These are phyloP conservation scores for Fraxinus sp. DNA, from an alignment of 305 asterid species.

Conservation along the genomic window DNA sequence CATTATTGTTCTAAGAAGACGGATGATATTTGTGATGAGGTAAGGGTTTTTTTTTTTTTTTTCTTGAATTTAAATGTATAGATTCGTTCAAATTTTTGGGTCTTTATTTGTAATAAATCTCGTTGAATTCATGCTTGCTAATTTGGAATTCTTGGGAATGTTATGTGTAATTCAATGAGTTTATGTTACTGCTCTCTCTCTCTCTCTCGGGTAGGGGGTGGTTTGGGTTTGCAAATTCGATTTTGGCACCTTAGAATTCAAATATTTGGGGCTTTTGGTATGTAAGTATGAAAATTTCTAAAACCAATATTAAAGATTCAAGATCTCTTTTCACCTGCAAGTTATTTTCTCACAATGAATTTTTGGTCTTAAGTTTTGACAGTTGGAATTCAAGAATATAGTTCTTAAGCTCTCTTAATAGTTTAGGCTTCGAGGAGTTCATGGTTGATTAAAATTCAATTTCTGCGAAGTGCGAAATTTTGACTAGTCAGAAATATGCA, in stretches of 20 bases:
- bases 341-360: background rate
- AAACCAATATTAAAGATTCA: background rate
- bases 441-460: background rate
- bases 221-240: constrained; percentile 12
- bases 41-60: constrained; percentile 16
- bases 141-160: background rate
- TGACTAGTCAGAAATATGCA: background rate
- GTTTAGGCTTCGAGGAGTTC: background rate
- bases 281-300: background rate
- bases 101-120: background rate
- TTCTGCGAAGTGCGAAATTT: background rate
- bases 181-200: background rate
- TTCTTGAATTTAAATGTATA: constrained; percentile 18
- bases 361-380: background rate
- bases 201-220: background rate
- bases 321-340: background rate
- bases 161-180: background rate
- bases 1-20: constrained; percentile 74
- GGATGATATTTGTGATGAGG: constrained; percentile 75
- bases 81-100: background rate
- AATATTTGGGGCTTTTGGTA: background rate
- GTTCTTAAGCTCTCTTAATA: background rate
- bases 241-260: background rate
- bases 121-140: background rate
- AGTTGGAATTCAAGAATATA: background rate